Evolutionary conservation across 306 rosid species (phyloP).

Genomic region (Cucumis melo): DNA sequence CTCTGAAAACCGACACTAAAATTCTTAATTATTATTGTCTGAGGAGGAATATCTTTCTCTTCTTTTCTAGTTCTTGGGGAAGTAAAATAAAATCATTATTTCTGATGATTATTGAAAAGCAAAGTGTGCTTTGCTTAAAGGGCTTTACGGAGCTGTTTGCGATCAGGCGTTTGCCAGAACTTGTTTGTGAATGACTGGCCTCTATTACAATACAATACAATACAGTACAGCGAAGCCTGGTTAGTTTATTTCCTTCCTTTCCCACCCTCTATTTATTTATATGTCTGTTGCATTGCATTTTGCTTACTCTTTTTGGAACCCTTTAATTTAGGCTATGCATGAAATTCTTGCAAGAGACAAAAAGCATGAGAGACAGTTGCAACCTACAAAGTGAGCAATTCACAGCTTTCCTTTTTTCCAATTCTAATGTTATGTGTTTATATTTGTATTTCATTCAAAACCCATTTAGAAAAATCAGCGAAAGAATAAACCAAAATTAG

Average conservation of each 20-base stretch:
- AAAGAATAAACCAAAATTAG: slow-evolving; percentile 23
- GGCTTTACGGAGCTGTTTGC: background rate
- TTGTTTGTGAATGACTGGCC: background rate
- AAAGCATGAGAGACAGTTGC: slow-evolving; percentile 62
- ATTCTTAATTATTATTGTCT: slow-evolving; percentile 8
- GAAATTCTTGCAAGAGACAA: slow-evolving; percentile 77
- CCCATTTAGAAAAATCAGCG: slow-evolving; percentile 22
- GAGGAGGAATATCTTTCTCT: slow-evolving; percentile 7
- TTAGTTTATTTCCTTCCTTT: background rate
- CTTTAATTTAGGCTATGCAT: slow-evolving; percentile 66
- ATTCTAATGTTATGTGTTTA: slow-evolving; percentile 1
- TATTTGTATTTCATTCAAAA: slow-evolving; percentile 6
- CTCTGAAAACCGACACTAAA: slow-evolving; percentile 10
- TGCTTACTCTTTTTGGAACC: slow-evolving; percentile 30
- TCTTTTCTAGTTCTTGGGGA: slow-evolving; percentile 5
- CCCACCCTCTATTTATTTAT: background rate
- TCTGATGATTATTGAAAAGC: slow-evolving; percentile 11
- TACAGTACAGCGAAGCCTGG: background rate
- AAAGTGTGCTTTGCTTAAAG: slow-evolving; percentile 14
- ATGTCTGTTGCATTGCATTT: background rate
- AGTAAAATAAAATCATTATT: background rate
- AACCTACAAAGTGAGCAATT: slow-evolving; percentile 39
- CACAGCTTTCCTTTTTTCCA: background rate
- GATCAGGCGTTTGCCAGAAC: slow-evolving; percentile 3
- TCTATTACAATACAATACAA: slow-evolving; percentile 4